phyloP scores from a whole-genome alignment of 345 rosid genomes.

The Passiflora organensis region DNA sequence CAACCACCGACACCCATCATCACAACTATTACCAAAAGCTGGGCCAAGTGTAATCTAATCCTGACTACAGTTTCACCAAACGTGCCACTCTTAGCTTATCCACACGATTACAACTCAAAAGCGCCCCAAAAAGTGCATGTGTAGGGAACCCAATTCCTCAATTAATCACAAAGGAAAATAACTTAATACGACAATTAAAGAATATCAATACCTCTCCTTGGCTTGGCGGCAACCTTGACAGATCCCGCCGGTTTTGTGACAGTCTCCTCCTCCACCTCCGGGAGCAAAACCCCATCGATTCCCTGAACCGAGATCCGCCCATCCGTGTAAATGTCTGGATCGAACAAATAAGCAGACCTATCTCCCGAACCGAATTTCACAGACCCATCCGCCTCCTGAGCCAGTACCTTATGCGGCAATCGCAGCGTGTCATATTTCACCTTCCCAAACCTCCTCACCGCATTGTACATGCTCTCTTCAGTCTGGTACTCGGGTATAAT shows the following conservation, averaged over 20 bases:
- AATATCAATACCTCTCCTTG: conserved; percentile 71
- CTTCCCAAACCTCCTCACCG: conserved; percentile 86
- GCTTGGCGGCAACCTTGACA: conserved; percentile 56
- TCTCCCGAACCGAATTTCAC: conserved; percentile 54
- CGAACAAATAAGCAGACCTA: conserved; percentile 47
- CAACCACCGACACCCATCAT: conserved; percentile 9
- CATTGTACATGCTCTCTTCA: conserved; percentile 97
- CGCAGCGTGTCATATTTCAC: conserved; percentile 77
- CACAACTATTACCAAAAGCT: background rate
- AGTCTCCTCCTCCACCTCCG: conserved; percentile 45
- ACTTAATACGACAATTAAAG: background rate
- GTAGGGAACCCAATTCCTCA: no score
- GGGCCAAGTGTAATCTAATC: background rate
- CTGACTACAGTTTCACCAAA: background rate
- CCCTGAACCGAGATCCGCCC: conserved; percentile 98
- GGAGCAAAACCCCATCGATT: conserved; percentile 81
- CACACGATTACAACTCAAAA: background rate
- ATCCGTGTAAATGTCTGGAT: conserved; percentile 82
- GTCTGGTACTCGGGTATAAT: conserved; percentile 96
- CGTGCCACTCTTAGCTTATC: no score
- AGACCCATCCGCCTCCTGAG: conserved; percentile 60
- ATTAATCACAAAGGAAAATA: background rate
- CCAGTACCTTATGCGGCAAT: conserved; percentile 78
- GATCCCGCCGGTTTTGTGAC: conserved; percentile 15
- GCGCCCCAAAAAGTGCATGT: background rate